Conservation (phyloP, 306 rosid species). For the Rosa lucieae region DNA sequence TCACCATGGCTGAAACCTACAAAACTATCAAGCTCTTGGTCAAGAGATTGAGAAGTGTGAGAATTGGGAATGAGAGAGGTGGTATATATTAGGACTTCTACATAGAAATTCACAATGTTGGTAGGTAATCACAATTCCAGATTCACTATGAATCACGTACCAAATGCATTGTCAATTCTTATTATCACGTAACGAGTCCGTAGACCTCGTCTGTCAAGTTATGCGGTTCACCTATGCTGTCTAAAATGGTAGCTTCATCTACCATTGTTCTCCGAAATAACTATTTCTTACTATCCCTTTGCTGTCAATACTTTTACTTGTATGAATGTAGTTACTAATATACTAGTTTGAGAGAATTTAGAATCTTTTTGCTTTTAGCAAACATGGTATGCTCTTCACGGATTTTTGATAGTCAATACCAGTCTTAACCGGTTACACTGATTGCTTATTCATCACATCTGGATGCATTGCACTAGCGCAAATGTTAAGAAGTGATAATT, state of each 20-base stretch:
- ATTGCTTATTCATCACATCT: conserved; percentile 4
- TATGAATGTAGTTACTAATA: not conserved
- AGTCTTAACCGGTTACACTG: not conserved
- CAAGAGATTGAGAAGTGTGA: not conserved
- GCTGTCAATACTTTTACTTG: conserved; percentile 13
- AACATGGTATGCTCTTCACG: conserved; percentile 25
- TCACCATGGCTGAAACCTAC: conserved; percentile 17
- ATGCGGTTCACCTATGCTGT: not conserved
- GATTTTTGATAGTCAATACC: conserved; percentile 1
- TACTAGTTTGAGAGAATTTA: conserved; percentile 25
- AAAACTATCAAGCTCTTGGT: not conserved
- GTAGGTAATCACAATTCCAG: conserved; percentile 8
- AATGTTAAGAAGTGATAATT: not conserved
- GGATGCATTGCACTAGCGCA: not conserved
- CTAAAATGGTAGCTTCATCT: conserved; percentile 13
- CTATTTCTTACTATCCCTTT: not conserved
- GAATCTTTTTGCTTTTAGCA: conserved; percentile 16
- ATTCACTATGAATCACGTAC: not conserved
- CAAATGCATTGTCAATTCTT: not conserved
- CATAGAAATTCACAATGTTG: not conserved
- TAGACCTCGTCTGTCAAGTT: not conserved
- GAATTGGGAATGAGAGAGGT: not conserved
- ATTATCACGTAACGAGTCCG: not conserved
- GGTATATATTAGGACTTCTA: conserved; percentile 11
- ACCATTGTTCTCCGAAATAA: not conserved